Percentiles rank a stretch among this genome's conserved stretches.
phyloP scores from a whole-genome alignment of 768 basidiomycete genomes.

The Lactifluus rugatus region DNA sequence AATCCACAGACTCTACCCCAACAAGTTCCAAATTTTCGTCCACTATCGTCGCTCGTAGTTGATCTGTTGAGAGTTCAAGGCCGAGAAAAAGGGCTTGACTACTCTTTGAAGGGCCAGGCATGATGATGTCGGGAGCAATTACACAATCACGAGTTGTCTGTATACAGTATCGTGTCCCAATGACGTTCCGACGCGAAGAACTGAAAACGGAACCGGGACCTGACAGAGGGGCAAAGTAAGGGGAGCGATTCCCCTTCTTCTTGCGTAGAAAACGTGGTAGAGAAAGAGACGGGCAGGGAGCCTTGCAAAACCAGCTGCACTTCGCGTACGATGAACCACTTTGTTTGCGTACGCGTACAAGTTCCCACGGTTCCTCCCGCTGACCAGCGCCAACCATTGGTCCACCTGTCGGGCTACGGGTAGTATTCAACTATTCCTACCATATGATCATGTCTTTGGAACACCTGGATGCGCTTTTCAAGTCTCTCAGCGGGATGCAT shows the following conservation, averaged over 20 bases:
- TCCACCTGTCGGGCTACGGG: too few relatives aligned
- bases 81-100: slow-evolving; percentile 65
- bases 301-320: not conserved
- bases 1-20: slow-evolving; percentile 75
- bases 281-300: not conserved
- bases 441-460: too few relatives aligned
- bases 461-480: too few relatives aligned
- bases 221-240: not conserved
- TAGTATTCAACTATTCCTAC: too few relatives aligned
- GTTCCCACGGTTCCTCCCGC: not conserved
- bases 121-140: not conserved
- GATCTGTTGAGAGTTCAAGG: slow-evolving; percentile 77
- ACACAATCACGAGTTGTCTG: slow-evolving; percentile 2
- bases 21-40: slow-evolving; percentile 77
- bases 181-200: not conserved
- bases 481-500: too few relatives aligned
- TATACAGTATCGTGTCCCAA: not conserved
- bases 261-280: not conserved
- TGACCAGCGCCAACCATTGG: too few relatives aligned
- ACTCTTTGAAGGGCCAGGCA: slow-evolving; percentile 28
- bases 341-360: not conserved
- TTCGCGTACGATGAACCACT: not conserved
- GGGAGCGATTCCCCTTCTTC: not conserved
- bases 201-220: not conserved
- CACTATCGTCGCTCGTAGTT: slow-evolving; percentile 72